phyloP scores from a whole-genome alignment of 148 eudicot species.

The Silene latifolia region DNA sequence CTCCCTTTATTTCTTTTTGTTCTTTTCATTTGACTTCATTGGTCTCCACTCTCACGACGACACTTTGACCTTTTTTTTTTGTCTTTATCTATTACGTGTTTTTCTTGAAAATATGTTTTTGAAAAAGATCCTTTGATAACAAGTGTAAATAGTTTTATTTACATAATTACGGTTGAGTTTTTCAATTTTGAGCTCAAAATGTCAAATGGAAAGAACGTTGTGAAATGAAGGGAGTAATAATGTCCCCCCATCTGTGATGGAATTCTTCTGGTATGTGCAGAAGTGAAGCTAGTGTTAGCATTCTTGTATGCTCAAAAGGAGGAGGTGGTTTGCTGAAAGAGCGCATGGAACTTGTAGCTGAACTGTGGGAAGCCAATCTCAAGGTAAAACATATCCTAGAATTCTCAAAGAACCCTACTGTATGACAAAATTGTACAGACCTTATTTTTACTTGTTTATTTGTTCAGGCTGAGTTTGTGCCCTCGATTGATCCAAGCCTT shows the following conservation, averaged over 20 bases:
- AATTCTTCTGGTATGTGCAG: slow-evolving; percentile 29
- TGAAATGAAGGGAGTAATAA: not conserved
- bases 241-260: not conserved
- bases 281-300: slow-evolving; percentile 39
- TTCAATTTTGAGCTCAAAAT: not conserved
- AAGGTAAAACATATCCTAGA: slow-evolving; percentile 39
- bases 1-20: not conserved
- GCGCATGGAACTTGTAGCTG: slow-evolving; percentile 86
- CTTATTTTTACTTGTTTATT: not conserved
- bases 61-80: not conserved
- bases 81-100: not conserved
- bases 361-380: slow-evolving; percentile 82
- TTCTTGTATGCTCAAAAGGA: slow-evolving; percentile 92
- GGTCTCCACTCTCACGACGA: too few relatives aligned
- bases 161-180: not conserved
- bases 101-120: too few relatives aligned
- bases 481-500: slow-evolving; percentile 84
- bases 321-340: slow-evolving; percentile 84
- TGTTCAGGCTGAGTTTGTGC: slow-evolving; percentile 80
- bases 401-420: not conserved
- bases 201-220: not conserved
- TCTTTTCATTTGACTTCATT: too few relatives aligned
- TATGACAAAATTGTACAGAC: not conserved
- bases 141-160: not conserved
- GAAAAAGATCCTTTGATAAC: not conserved